phyloP scores from a whole-genome alignment of 805 yeast species.

The Komagataella pastoris region DNA sequence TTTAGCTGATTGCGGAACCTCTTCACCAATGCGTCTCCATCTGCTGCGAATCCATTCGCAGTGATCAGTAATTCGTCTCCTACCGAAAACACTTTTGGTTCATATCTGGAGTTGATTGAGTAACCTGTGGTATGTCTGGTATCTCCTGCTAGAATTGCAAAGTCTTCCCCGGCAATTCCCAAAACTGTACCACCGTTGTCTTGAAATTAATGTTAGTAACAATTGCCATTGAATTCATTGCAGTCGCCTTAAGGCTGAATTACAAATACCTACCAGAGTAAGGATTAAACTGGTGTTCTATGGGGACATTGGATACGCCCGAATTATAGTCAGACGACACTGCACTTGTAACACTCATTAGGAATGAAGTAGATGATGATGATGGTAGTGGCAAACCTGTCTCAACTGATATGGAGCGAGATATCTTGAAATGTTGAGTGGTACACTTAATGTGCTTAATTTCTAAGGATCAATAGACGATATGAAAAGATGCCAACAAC shows the following conservation, averaged over 20 bases:
- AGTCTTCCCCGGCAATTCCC: conserved; percentile 97
- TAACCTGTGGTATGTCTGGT: conserved; percentile 95
- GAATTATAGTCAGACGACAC: neutral
- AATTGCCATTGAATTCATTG: neutral
- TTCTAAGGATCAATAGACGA: too few species aligned
- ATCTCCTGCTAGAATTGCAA: conserved; percentile 94
- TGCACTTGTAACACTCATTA: neutral
- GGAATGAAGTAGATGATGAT: neutral
- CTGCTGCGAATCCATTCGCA: conserved; percentile 96
- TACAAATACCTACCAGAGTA: conserved; percentile 36
- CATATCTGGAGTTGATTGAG: conserved; percentile 84
- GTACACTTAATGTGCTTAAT: neutral
- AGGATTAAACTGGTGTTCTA: conserved; percentile 88
- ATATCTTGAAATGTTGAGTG: neutral
- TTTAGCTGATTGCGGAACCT: conserved; percentile 56
- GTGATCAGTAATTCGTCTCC: conserved; percentile 83
- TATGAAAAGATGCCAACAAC: too few species aligned
- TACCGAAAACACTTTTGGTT: conserved; percentile 77
- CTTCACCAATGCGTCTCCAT: conserved; percentile 74
- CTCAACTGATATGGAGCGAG: neutral
- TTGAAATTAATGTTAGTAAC: neutral
- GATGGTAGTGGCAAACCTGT: neutral
- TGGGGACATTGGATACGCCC: conserved; percentile 31
- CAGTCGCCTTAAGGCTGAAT: neutral
- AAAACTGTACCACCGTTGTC: conserved; percentile 96